Evolutionary conservation across 2,329 filamentous ascomycete genomes (phyloP).

Genomic region (Sporothrix humicola): DNA sequence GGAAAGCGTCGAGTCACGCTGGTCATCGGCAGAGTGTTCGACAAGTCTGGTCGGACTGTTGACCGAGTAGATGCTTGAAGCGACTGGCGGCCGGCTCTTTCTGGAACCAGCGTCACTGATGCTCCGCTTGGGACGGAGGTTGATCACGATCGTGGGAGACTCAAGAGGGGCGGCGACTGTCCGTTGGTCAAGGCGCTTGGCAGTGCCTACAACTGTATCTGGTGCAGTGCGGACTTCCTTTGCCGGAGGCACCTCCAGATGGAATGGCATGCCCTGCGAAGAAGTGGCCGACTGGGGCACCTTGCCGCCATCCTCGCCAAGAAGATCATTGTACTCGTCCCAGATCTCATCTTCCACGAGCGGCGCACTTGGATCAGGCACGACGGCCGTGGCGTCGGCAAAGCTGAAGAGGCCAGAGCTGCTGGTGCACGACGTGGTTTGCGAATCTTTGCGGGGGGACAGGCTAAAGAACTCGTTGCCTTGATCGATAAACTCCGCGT

Average conservation of each 20-base stretch:
- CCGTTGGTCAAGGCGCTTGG: background rate
- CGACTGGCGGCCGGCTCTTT: slow-evolving; percentile 43
- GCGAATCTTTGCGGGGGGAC: slow-evolving; percentile 73
- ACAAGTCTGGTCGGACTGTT: slow-evolving; percentile 54
- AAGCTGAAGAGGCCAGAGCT: slow-evolving; percentile 68
- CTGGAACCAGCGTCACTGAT: slow-evolving; percentile 37
- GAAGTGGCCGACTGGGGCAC: slow-evolving; percentile 60
- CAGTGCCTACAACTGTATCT: background rate
- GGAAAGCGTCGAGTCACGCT: slow-evolving; percentile 39
- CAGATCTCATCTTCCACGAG: slow-evolving; percentile 85
- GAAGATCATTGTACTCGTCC: slow-evolving; percentile 90
- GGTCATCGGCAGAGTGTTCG: slow-evolving; percentile 54
- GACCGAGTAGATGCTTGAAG: slow-evolving; percentile 58
- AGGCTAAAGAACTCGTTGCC: slow-evolving; percentile 71
- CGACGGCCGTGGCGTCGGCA: slow-evolving; percentile 67
- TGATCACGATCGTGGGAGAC: slow-evolving; percentile 50
- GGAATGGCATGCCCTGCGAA: slow-evolving; percentile 62
- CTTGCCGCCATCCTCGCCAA: slow-evolving; percentile 65
- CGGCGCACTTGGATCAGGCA: slow-evolving; percentile 66
- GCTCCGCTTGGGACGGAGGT: slow-evolving; percentile 28
- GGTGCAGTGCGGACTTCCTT: slow-evolving; percentile 39
- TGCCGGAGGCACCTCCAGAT: slow-evolving; percentile 55
- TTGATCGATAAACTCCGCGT: slow-evolving; percentile 40
- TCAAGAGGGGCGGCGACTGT: slow-evolving; percentile 48
- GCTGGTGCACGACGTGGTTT: slow-evolving; percentile 61